Evolutionary conservation across 306 rosid species (phyloP).

Genomic region (Castanospermum australe): DNA sequence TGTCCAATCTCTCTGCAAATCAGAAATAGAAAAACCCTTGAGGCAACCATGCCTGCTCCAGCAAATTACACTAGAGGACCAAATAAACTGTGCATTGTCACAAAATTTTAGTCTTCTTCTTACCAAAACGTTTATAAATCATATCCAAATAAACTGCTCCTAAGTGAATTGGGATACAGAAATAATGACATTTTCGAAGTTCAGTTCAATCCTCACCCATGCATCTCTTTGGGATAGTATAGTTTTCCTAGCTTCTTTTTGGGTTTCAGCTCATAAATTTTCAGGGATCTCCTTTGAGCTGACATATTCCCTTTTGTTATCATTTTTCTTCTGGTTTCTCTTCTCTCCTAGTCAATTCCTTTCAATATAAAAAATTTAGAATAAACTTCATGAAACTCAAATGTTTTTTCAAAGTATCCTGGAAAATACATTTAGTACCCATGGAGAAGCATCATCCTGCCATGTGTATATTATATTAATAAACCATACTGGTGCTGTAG

Average conservation of each 20-base stretch:
- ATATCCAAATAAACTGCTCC: no score
- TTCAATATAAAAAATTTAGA: not conserved
- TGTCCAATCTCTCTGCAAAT: not conserved
- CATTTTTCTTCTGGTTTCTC: not conserved
- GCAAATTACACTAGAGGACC: no score
- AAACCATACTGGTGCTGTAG: not conserved
- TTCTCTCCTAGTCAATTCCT: not conserved
- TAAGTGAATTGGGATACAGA: not conserved
- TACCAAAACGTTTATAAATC: no score
- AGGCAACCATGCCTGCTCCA: no score
- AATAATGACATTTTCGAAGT: not conserved
- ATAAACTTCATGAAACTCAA: not conserved
- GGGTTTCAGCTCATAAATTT: not conserved
- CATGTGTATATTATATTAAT: not conserved
- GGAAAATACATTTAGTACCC: not conserved
- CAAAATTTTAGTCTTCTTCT: no score
- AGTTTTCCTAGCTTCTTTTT: not conserved
- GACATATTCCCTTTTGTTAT: not conserved
- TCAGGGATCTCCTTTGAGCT: not conserved
- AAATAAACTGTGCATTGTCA: no score
- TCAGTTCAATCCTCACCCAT: not conserved
- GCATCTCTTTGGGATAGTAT: not conserved
- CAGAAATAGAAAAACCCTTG: not conserved
- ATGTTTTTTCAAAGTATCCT: not conserved
- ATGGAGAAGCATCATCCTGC: not conserved